Percentiles rank a stretch among this genome's conserved stretches.
phyloP scores from a whole-genome alignment of 192 early-diverging fungal genomes.

The Dissophora globulifera region DNA sequence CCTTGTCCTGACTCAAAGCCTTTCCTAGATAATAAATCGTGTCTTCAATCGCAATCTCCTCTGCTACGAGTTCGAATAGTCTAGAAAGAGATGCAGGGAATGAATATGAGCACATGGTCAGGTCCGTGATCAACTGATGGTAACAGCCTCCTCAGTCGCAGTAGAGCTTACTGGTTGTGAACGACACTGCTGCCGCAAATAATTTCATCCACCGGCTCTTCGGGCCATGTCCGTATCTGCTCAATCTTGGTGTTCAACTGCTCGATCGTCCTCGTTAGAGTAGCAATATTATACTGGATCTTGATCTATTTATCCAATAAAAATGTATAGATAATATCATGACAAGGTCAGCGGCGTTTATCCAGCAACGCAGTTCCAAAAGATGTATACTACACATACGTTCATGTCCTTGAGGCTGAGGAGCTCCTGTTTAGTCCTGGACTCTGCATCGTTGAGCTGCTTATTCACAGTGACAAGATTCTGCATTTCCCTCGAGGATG shows the following conservation, averaged over 20 bases:
- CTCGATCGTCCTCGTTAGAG: constrained; percentile 69
- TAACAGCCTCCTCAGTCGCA: background rate
- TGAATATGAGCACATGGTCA: too few species aligned
- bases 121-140: too few species aligned
- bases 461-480: constrained; percentile 71
- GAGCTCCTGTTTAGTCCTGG: constrained; percentile 69
- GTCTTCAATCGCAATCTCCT: constrained; percentile 91
- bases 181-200: constrained; percentile 71
- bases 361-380: too few species aligned
- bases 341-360: too few species aligned
- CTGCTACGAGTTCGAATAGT: constrained; percentile 87
- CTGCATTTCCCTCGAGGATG: constrained; percentile 71
- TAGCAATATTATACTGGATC: constrained; percentile 71
- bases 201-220: constrained; percentile 72
- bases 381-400: constrained; percentile 8
- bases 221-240: constrained; percentile 64
- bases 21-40: constrained; percentile 84
- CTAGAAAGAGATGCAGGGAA: constrained; percentile 53
- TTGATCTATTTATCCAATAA: constrained; percentile 53
- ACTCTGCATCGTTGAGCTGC: constrained; percentile 78
- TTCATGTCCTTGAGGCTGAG: constrained; percentile 59
- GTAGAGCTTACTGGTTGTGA: constrained; percentile 70
- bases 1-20: constrained; percentile 79
- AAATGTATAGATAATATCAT: background rate
- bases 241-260: constrained; percentile 67